phyloP scores from a whole-genome alignment of 345 rosid genomes.

The Trapa bicornis region DNA sequence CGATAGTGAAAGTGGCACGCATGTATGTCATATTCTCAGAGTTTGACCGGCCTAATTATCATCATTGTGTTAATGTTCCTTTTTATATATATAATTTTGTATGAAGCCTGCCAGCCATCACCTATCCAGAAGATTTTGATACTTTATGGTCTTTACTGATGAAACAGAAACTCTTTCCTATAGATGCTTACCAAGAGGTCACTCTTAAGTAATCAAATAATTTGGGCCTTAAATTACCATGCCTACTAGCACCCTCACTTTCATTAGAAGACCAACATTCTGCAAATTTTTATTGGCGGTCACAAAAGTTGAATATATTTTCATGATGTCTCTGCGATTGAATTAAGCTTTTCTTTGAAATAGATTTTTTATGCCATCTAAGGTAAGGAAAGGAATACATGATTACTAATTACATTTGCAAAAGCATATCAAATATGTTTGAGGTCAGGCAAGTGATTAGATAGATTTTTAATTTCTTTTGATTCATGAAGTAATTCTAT shows the following conservation, averaged over 20 bases:
- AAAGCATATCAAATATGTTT: too few species aligned
- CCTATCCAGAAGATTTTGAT: neutral
- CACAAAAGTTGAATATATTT: neutral
- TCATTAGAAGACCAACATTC: neutral
- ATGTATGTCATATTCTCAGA: constrained; percentile 26
- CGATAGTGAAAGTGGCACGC: constrained; percentile 68
- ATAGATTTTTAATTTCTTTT: too few species aligned
- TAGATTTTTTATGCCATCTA: neutral
- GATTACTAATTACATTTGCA: too few species aligned
- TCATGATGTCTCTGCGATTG: neutral
- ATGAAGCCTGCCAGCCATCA: neutral
- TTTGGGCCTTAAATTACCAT: neutral
- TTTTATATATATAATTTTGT: neutral
- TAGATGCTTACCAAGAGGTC: neutral
- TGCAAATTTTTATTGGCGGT: neutral
- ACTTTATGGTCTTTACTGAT: neutral
- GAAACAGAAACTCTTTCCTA: neutral
- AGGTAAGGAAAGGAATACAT: too few species aligned
- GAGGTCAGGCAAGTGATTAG: too few species aligned
- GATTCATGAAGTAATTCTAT: too few species aligned
- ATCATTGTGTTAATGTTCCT: neutral
- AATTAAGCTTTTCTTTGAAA: neutral
- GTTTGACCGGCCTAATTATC: neutral
- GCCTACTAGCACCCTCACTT: neutral
- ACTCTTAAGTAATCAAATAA: neutral